These are phyloP conservation scores for Diaporthe longicolla DNA, from an alignment of 2,329 filamentous ascomycete species.

Conservation along the genomic window DNA sequence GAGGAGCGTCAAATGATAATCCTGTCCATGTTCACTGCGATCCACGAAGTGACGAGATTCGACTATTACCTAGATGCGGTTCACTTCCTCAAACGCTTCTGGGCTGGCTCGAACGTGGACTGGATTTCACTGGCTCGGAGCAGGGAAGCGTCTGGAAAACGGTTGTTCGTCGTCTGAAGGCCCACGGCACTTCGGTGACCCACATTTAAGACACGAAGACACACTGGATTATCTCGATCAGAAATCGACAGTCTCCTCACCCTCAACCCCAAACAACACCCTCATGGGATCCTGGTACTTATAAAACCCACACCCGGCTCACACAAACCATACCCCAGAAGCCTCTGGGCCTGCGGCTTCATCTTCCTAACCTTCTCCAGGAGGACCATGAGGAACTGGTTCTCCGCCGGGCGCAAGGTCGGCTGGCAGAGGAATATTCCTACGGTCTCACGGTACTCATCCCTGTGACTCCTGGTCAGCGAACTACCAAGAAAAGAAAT, in stretches of 20 bases:
- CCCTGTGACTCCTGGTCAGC: not conserved
- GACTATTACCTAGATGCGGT: not conserved
- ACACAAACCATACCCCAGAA: slow-evolving; percentile 1
- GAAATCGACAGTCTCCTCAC: slow-evolving; percentile 19
- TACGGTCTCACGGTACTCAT: slow-evolving; percentile 16
- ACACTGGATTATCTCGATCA: not conserved
- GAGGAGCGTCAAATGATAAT: not conserved
- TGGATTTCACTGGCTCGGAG: not conserved
- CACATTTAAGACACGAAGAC: no score
- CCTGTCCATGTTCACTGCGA: not conserved
- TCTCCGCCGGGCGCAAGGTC: slow-evolving; percentile 11
- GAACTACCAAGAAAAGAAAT: not conserved
- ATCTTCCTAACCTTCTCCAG: slow-evolving; percentile 2
- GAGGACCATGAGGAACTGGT: slow-evolving; percentile 25
- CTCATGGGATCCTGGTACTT: slow-evolving; percentile 27
- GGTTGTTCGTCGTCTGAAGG: slow-evolving; percentile 6
- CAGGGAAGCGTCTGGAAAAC: not conserved
- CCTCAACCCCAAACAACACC: slow-evolving; percentile 13
- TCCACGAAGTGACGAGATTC: slow-evolving; percentile 1
- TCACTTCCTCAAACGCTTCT: not conserved
- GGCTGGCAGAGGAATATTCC: slow-evolving; percentile 16
- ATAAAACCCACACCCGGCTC: slow-evolving; percentile 14
- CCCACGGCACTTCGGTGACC: accelerated
- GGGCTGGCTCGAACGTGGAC: not conserved
- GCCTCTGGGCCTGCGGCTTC: slow-evolving; percentile 15